phyloP scores from a whole-genome alignment of 257 asterid genomes.

The Craterostigma plantagineum region DNA sequence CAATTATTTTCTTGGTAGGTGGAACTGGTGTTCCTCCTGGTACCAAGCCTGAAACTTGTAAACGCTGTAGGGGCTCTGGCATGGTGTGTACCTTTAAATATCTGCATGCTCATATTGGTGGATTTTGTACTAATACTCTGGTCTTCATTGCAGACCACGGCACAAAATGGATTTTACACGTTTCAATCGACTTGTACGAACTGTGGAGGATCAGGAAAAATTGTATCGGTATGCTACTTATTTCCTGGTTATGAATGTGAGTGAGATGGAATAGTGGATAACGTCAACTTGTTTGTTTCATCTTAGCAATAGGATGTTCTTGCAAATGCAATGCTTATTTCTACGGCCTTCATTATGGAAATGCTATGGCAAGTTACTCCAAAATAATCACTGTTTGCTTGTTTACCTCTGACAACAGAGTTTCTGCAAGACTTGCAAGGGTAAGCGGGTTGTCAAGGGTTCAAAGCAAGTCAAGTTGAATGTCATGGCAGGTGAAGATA shows the following conservation, averaged over 20 bases:
- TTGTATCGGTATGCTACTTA: constrained; percentile 43
- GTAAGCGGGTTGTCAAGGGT: constrained; percentile 56
- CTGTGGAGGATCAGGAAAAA: constrained; percentile 71
- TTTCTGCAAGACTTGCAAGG: constrained; percentile 80
- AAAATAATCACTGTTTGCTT: too few species aligned
- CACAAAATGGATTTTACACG: constrained; percentile 39
- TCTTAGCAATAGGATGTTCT: too few species aligned
- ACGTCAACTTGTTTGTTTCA: too few species aligned
- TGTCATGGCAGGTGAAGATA: constrained; percentile 50
- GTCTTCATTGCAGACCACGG: constrained; percentile 21
- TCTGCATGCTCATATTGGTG: constrained; percentile 3
- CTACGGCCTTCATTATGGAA: too few species aligned
- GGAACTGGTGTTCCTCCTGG: constrained; percentile 99
- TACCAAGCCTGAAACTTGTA: constrained; percentile 87
- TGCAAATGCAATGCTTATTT: too few species aligned
- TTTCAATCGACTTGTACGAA: constrained; percentile 46
- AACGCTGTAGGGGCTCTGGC: constrained; percentile 83
- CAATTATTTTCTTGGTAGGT: constrained; percentile 22
- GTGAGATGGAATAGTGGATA: too few species aligned
- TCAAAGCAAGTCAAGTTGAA: constrained; percentile 53
- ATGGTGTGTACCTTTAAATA: constrained; percentile 25
- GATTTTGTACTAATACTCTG: constrained; percentile 3
- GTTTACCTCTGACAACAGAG: constrained; percentile 26
- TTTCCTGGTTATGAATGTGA: too few species aligned
- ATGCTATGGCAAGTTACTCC: too few species aligned